These are phyloP conservation scores for Hordeum vulgare DNA, from an alignment of 176 grass and related monocot genomes.

Conservation along the genomic window DNA sequence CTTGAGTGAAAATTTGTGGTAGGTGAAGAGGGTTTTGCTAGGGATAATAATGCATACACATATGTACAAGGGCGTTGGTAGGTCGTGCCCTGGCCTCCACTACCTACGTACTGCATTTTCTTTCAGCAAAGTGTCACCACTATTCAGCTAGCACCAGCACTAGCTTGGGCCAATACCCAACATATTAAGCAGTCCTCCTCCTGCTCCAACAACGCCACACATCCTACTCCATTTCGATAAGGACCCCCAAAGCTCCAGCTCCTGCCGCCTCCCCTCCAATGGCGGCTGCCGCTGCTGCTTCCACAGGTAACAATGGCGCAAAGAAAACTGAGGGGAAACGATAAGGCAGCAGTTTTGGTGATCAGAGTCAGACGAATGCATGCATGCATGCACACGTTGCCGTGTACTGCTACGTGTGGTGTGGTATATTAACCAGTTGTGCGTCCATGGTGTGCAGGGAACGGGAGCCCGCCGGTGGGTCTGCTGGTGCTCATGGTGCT, in stretches of 20 bases:
- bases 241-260: not conserved
- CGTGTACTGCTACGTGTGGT: not conserved
- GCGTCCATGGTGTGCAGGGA: not conserved
- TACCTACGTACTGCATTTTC: constrained; percentile 11
- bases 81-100: constrained; percentile 33
- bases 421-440: not conserved
- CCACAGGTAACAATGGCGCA: not conserved
- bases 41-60: not conserved
- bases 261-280: not conserved
- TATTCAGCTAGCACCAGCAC: constrained; percentile 5
- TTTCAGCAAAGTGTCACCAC: not conserved
- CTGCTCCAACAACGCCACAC: not conserved
- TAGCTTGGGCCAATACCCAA: constrained; percentile 17
- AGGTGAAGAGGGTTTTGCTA: constrained; percentile 16
- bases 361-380: not conserved
- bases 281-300: constrained; percentile 17
- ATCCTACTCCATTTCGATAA: not conserved
- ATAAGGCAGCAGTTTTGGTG: not conserved
- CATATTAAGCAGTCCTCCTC: not conserved
- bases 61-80: not conserved
- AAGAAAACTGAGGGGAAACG: not conserved
- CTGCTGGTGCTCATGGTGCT: constrained; percentile 21
- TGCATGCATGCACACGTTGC: not conserved
- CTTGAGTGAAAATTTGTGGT: not conserved
- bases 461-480: constrained; percentile 22